phyloP scores from a whole-genome alignment of 2,329 filamentous ascomycete genomes.

The Cytospora schulzeri region DNA sequence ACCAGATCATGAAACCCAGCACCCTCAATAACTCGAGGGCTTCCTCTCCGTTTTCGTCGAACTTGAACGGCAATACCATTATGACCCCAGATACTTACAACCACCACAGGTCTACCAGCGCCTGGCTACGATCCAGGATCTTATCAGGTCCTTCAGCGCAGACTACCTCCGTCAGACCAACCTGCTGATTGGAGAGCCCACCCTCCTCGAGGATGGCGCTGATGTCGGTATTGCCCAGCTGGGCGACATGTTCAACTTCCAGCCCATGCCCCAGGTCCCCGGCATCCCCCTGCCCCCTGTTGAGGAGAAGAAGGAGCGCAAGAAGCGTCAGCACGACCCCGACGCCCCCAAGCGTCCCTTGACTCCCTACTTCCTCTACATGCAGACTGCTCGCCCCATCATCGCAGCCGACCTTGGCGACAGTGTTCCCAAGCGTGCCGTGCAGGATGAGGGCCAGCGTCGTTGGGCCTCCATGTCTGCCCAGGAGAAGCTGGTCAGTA shows the following conservation, averaged over 20 bases:
- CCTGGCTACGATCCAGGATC: conserved; percentile 75
- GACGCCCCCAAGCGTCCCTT: conserved; percentile 93
- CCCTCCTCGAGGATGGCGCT: conserved; percentile 49
- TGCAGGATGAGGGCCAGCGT: conserved; percentile 83
- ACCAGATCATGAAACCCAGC: background rate
- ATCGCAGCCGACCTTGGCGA: conserved; percentile 78
- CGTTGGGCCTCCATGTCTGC: conserved; percentile 81
- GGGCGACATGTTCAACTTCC: conserved; percentile 11
- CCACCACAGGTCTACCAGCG: conserved; percentile 69
- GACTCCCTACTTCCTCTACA: conserved; percentile 94
- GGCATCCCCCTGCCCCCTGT: conserved; percentile 49
- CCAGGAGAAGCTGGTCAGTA: conserved; percentile 65
- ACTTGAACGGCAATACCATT: background rate
- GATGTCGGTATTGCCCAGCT: conserved; percentile 37
- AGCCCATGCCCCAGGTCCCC: conserved; percentile 38
- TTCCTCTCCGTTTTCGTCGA: background rate
- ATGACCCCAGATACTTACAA: conserved; percentile 4
- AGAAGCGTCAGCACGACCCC: conserved; percentile 84
- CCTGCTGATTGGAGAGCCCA: conserved; percentile 71
- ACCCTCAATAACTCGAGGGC: background rate
- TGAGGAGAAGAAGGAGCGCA: conserved; percentile 82
- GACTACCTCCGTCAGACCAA: conserved; percentile 90
- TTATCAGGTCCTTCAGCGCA: conserved; percentile 76
- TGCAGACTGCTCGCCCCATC: conserved; percentile 81
- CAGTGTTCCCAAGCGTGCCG: conserved; percentile 79